A percentile compares a stretch with the other conserved stretches of the same genome.
Conservation (phyloP, 140 eudicot species). For the Oenanthe javanica region DNA sequence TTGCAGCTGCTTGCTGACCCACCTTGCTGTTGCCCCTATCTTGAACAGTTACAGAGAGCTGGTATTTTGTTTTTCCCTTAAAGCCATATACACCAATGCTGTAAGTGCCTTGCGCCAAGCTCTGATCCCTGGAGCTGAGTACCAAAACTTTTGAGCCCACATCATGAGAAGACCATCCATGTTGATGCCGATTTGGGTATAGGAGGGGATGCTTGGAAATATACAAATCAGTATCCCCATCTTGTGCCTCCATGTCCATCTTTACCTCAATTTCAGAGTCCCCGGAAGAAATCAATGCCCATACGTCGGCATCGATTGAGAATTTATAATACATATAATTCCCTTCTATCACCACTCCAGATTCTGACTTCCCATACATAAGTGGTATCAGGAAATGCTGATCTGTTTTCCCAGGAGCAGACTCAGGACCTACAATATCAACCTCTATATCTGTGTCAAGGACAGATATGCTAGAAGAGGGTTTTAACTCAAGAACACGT, state of each 20-base stretch:
- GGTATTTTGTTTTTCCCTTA: slow-evolving; percentile 63
- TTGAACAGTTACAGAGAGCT: slow-evolving; percentile 33
- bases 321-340: slow-evolving; percentile 73
- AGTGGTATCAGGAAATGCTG: slow-evolving; percentile 59
- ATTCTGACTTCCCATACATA: slow-evolving; percentile 55
- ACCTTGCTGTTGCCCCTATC: slow-evolving; percentile 32
- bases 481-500: slow-evolving; percentile 76
- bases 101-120: slow-evolving; percentile 53
- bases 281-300: slow-evolving; percentile 43
- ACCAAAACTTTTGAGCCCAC: slow-evolving; percentile 71
- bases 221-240: slow-evolving; percentile 83
- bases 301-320: slow-evolving; percentile 41
- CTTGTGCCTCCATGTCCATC: slow-evolving; percentile 52
- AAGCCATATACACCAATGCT: slow-evolving; percentile 85
- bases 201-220: slow-evolving; percentile 76
- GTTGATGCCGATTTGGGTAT: slow-evolving; percentile 85
- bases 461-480: slow-evolving; percentile 78
- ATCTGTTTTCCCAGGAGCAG: slow-evolving; percentile 34
- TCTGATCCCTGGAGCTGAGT: slow-evolving; percentile 64
- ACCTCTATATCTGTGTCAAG: slow-evolving; percentile 96
- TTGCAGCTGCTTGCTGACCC: slow-evolving; percentile 57
- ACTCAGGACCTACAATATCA: slow-evolving; percentile 70
- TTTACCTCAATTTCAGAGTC: slow-evolving; percentile 51
- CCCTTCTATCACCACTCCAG: slow-evolving; percentile 60
- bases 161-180: slow-evolving; percentile 90